These are phyloP conservation scores for Blastocrithidia nonstop DNA, from an alignment of 208 protist genomes.

Conservation along the genomic window DNA sequence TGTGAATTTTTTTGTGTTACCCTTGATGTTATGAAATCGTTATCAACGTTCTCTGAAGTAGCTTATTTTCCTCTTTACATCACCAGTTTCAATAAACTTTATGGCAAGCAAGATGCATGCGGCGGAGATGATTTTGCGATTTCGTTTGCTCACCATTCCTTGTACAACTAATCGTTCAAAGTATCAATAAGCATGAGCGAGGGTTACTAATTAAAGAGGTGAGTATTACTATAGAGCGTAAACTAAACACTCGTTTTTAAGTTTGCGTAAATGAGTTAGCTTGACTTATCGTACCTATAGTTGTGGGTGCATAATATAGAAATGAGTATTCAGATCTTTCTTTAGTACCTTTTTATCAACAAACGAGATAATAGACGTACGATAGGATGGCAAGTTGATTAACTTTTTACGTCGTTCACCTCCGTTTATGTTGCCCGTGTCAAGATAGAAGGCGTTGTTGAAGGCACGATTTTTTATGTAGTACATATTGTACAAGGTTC, in stretches of 20 bases:
- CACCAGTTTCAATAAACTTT: conserved; percentile 73
- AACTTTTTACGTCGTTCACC: conserved; percentile 74
- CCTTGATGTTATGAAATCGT: conserved; percentile 21
- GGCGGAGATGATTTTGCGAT: conserved; percentile 54
- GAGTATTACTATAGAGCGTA: conserved; percentile 54
- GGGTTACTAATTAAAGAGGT: conserved; percentile 48
- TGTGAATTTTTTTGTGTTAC: no score
- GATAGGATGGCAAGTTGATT: conserved; percentile 58
- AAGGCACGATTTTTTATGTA: conserved; percentile 45
- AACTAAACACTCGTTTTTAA: conserved; percentile 49
- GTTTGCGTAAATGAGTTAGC: conserved; percentile 62
- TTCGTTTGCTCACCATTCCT: conserved; percentile 67
- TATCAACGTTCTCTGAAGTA: conserved; percentile 54
- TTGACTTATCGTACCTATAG: conserved; percentile 73
- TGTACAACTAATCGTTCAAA: conserved; percentile 65
- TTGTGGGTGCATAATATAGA: conserved; percentile 73
- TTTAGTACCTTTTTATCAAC: conserved; percentile 71
- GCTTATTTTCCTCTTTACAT: conserved; percentile 41
- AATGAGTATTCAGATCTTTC: conserved; percentile 78
- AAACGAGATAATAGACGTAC: conserved; percentile 66
- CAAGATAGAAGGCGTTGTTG: conserved; percentile 59
- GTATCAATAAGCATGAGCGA: conserved; percentile 79
- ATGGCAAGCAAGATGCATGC: conserved; percentile 58
- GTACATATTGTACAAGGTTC: conserved; percentile 29
- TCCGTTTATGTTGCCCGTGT: conserved; percentile 68